These are phyloP conservation scores for Cercophora scortea DNA, from an alignment of 495 filamentous ascomycete genomes.

Conservation along the genomic window DNA sequence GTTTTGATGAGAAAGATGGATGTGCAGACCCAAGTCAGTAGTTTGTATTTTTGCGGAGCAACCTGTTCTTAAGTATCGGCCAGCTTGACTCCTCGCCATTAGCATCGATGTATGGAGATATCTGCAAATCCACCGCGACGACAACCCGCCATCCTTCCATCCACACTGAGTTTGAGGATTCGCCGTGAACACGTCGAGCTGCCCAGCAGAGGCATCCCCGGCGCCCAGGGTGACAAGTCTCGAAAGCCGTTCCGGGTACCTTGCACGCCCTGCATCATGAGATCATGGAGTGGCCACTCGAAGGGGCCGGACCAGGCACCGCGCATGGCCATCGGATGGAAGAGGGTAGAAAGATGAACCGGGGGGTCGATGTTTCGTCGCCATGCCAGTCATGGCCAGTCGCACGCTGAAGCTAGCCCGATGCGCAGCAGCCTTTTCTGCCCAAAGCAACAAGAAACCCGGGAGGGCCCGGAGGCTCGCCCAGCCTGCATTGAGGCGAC, in stretches of 20 bases:
- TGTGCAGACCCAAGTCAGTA: background rate
- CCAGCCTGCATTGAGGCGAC: slow-evolving; percentile 8
- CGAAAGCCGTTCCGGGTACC: slow-evolving; percentile 7
- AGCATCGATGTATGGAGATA: background rate
- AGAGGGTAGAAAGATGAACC: slow-evolving; percentile 3
- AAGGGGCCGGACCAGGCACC: slow-evolving; percentile 6
- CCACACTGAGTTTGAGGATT: background rate
- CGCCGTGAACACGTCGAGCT: slow-evolving; percentile 18
- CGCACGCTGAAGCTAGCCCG: slow-evolving; percentile 6
- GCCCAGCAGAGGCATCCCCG: slow-evolving; percentile 8
- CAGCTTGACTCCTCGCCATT: background rate
- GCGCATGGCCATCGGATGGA: background rate
- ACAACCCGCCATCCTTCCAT: slow-evolving; percentile 7
- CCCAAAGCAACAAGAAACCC: slow-evolving; percentile 7
- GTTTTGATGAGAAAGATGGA: background rate
- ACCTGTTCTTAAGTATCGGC: background rate
- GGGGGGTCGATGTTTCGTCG: slow-evolving; percentile 1
- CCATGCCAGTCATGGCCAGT: slow-evolving; percentile 7
- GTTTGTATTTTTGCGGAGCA: background rate
- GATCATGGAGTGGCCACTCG: slow-evolving; percentile 6
- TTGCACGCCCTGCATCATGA: slow-evolving; percentile 7
- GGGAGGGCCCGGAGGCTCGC: slow-evolving; percentile 4
- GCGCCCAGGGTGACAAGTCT: slow-evolving; percentile 3
- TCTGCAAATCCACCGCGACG: background rate
- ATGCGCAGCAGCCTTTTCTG: slow-evolving; percentile 15